phyloP scores from a whole-genome alignment of 495 filamentous ascomycete species.

The Daldinia caldariorum region DNA sequence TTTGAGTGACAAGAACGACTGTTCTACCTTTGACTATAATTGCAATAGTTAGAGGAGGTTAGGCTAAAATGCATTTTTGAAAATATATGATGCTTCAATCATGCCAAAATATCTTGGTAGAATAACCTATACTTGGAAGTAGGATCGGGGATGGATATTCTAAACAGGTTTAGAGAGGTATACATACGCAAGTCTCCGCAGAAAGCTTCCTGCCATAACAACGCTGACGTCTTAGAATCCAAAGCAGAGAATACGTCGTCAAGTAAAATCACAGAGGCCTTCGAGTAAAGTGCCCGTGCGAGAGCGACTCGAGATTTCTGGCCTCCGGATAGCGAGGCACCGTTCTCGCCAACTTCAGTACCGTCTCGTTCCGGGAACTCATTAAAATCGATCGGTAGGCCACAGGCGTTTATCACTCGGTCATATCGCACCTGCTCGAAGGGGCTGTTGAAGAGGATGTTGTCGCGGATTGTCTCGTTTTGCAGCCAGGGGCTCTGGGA shows the following conservation, averaged over 20 bases:
- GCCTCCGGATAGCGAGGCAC: constrained; percentile 73
- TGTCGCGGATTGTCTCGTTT: constrained; percentile 64
- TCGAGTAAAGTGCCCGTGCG: constrained; percentile 75
- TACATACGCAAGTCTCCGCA: constrained; percentile 59
- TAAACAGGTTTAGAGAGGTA: constrained; percentile 11
- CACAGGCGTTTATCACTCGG: constrained; percentile 71
- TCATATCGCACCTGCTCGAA: constrained; percentile 62
- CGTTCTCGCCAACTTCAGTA: constrained; percentile 74
- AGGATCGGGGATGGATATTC: constrained; percentile 24
- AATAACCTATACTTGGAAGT: not conserved
- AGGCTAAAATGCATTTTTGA: not conserved
- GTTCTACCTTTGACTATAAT: constrained; percentile 45
- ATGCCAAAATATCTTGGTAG: not conserved
- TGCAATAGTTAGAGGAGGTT: not conserved
- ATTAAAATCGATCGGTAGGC: constrained; percentile 67
- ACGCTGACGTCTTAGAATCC: constrained; percentile 61
- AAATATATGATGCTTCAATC: not conserved
- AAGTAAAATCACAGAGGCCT: constrained; percentile 68
- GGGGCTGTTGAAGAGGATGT: constrained; percentile 65
- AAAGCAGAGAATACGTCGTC: constrained; percentile 77
- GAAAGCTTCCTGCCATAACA: constrained; percentile 61
- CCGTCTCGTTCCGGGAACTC: constrained; percentile 57
- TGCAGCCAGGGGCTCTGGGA: constrained; percentile 67
- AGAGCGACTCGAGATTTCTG: constrained; percentile 76
- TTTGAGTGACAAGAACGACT: constrained; percentile 53